Conservation (phyloP, 164 flowering plant species). For the Vitis labrusca region DNA sequence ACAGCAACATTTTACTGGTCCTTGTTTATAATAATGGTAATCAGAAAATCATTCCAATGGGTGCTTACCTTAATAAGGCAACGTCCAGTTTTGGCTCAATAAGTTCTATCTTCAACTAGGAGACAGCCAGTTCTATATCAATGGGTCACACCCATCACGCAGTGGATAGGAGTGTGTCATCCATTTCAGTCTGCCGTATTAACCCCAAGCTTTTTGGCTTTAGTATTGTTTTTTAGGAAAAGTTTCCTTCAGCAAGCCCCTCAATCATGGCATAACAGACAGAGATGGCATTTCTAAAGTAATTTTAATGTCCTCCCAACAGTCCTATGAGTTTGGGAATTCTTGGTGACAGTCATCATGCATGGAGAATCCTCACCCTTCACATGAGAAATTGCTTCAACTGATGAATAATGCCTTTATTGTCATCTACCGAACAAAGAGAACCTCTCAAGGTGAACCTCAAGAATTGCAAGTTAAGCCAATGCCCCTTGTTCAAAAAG, state of each 20-base stretch:
- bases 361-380: too few species aligned
- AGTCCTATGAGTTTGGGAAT: too few species aligned
- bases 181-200: conserved; percentile 18
- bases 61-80: conserved; percentile 18
- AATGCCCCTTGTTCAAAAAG: conserved; percentile 24
- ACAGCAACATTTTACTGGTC: conserved; percentile 20
- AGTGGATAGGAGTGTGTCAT: conserved; percentile 20
- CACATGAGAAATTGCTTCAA: too few species aligned
- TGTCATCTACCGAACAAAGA: too few species aligned
- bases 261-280: too few species aligned
- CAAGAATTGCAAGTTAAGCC: conserved; percentile 53
- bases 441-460: not conserved
- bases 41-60: conserved; percentile 21
- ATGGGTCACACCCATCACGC: conserved; percentile 30
- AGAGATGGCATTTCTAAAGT: too few species aligned
- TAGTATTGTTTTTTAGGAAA: too few species aligned
- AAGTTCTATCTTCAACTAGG: conserved; percentile 24
- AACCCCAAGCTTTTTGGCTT: too few species aligned
- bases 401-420: too few species aligned
- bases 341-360: too few species aligned
- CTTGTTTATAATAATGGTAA: conserved; percentile 12
- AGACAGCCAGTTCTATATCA: conserved; percentile 22
- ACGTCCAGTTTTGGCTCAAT: conserved; percentile 23
- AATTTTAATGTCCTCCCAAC: too few species aligned
- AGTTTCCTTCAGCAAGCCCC: too few species aligned